Base-by-base conservation (phyloP, 176 grass and related monocot species). In the Panicum miliaceum region DNA sequence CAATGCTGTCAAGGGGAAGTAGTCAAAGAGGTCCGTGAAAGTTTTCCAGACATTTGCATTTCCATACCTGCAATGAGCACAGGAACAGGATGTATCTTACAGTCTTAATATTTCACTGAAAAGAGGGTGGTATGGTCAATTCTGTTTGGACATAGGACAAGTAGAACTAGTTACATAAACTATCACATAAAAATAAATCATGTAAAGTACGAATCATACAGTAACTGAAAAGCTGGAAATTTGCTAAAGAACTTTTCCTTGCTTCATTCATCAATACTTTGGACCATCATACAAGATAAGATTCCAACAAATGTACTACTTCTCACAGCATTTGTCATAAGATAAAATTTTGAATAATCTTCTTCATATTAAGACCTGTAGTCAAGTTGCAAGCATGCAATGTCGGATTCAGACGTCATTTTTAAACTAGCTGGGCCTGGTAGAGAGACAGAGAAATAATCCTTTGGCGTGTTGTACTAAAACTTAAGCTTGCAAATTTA, bases 41-140 rank as follows among this genome's bases (percentile, higher is more conserved):
- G 86, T 98, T 94, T 98, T 98, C 96, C 96, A 98, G 27, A 98
- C 96, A 41, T 93, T 98, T 79, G 96, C 96, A 37, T 90, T 98
- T 45, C 96, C 93, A 41, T 98, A 98, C 90, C 96, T 98, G 89
- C 61, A 82, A 90, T 56, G 20, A 87, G 23, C 16, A 52, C 37
- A 54, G 2, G 9, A 71, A 52, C 37, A 54, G 2, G 9, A 71
- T 63, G 41, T 7, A 15, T 65, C 26, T 72, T 12, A 2, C 27
- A 64, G 82, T 6, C 48, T 64, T 18, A 41, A 74, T 48, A 57
- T 57, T 20, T 57, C 7, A 29, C 8, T 13, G 40, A 42, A 76
- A 62, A 79, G 37, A 56, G 26, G 4, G 27, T 34, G 7, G 19
- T 8, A 79, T 61, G 18, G 12, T 34, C 76, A 81, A 29, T 14